Percentiles rank a stretch among this genome's conserved stretches.
These are phyloP conservation scores for Diospyros kaki DNA, from an alignment of 148 eudicot genomes.

Conservation along the genomic window DNA sequence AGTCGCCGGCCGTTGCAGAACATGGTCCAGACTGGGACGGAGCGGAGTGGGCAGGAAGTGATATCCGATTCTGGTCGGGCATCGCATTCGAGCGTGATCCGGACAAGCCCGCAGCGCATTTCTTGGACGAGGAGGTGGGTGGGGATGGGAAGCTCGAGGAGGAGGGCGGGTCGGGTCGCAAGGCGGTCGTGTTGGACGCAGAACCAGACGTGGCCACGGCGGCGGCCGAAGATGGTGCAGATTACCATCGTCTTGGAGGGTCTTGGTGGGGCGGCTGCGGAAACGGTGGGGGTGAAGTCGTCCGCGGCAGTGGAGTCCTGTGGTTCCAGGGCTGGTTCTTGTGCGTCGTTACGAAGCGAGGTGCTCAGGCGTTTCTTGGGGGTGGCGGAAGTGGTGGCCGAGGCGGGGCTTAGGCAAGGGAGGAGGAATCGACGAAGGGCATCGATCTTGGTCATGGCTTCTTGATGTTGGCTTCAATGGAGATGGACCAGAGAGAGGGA, in stretches of 20 bases:
- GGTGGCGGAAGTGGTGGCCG: slow-evolving; percentile 29
- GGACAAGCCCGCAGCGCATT: slow-evolving; percentile 62
- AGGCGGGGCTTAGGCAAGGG: slow-evolving; percentile 43
- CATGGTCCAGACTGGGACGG: slow-evolving; percentile 66
- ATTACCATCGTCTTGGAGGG: slow-evolving; percentile 72
- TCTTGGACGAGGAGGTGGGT: slow-evolving; percentile 55
- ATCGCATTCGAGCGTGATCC: slow-evolving; percentile 62
- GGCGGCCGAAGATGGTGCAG: slow-evolving; percentile 83
- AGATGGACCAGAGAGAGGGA: background rate
- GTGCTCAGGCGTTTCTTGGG: slow-evolving; percentile 78
- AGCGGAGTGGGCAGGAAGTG: slow-evolving; percentile 49
- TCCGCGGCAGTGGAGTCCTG: slow-evolving; percentile 16
- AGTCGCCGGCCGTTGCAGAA: slow-evolving; percentile 66
- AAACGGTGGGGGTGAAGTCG: slow-evolving; percentile 15
- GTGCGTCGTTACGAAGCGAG: slow-evolving; percentile 61
- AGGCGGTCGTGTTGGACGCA: slow-evolving; percentile 67
- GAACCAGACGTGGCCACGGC: slow-evolving; percentile 81
- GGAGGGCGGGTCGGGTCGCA: slow-evolving; percentile 53
- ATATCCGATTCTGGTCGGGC: slow-evolving; percentile 32
- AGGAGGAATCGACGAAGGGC: slow-evolving; percentile 67
- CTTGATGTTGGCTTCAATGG: background rate
- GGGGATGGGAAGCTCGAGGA: slow-evolving; percentile 72
- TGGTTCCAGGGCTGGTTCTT: slow-evolving; percentile 5
- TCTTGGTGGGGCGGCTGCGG: slow-evolving; percentile 41
- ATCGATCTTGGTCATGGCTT: slow-evolving; percentile 51